These are phyloP conservation scores for Gymnopilus dilepis DNA, from an alignment of 768 basidiomycete species.

Conservation along the genomic window DNA sequence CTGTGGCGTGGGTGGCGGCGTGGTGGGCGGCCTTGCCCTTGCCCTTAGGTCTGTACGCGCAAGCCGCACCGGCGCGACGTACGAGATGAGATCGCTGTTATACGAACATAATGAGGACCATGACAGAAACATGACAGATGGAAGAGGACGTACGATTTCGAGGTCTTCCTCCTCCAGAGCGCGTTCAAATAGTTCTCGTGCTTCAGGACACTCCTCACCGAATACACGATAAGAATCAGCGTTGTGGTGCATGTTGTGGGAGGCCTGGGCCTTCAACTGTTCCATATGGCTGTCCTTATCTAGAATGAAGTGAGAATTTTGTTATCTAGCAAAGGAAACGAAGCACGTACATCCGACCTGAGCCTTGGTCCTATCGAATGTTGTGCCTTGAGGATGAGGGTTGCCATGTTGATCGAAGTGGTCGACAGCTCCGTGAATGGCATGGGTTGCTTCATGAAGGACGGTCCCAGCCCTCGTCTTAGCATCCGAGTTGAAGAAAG, in stretches of 20 bases:
- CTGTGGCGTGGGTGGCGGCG: too few relatives aligned
- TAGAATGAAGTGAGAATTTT: background rate
- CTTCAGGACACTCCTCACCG: conserved; percentile 1
- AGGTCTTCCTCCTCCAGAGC: too few relatives aligned
- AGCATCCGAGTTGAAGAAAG: background rate
- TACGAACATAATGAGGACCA: too few relatives aligned
- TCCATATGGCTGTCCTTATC: conserved; percentile 14
- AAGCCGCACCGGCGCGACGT: too few relatives aligned
- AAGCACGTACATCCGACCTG: conserved; percentile 8
- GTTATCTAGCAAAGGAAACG: background rate
- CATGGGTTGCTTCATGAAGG: background rate
- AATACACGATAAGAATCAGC: conserved; percentile 16
- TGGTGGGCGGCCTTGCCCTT: too few relatives aligned
- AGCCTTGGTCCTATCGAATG: background rate
- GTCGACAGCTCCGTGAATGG: background rate
- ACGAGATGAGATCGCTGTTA: too few relatives aligned
- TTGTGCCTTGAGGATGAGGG: background rate
- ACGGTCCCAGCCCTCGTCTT: background rate
- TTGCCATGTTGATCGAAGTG: background rate
- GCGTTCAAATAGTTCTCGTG: too few relatives aligned
- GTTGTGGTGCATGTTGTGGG: conserved; percentile 11
- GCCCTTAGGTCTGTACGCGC: too few relatives aligned
- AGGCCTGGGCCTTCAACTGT: background rate
- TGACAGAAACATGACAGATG: too few relatives aligned
- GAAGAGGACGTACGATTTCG: too few relatives aligned